phyloP scores from a whole-genome alignment of 352 stramenopile species.

The Phytophthora idaei region DNA sequence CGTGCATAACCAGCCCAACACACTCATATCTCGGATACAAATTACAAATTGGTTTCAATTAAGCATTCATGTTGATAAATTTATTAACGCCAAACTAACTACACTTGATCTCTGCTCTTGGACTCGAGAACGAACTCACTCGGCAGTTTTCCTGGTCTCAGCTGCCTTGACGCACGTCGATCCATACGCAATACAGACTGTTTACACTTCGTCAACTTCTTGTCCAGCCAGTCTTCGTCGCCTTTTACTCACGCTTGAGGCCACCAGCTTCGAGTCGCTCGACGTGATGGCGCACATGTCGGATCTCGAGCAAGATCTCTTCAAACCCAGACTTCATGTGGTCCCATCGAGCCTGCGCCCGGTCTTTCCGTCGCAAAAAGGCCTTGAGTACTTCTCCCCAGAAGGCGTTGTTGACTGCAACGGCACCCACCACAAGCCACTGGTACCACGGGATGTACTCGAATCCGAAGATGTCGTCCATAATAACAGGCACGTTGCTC shows the following conservation, averaged over 20 bases:
- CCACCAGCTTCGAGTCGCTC: conserved; percentile 48
- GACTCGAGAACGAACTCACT: conserved; percentile 4
- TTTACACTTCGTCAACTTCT: background rate
- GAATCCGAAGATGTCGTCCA: conserved; percentile 71
- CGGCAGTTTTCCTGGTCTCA: conserved; percentile 2
- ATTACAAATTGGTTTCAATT: background rate
- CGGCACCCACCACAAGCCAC: conserved; percentile 47
- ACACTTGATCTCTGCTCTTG: background rate
- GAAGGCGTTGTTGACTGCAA: conserved; percentile 56
- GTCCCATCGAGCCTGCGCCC: conserved; percentile 43
- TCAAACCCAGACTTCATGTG: conserved; percentile 59
- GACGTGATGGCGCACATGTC: conserved; percentile 57
- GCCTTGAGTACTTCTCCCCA: conserved; percentile 67
- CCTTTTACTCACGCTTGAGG: conserved; percentile 34
- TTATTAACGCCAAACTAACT: conserved; percentile 4
- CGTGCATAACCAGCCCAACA: no score
- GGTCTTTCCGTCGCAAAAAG: conserved; percentile 45
- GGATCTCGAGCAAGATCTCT: conserved; percentile 66
- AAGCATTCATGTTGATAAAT: conserved; percentile 17
- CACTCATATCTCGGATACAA: no score
- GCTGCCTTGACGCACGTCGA: conserved; percentile 9
- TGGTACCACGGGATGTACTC: conserved; percentile 70
- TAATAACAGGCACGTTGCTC: conserved; percentile 58
- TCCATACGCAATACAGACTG: conserved; percentile 8
- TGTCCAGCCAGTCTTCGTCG: conserved; percentile 2